These are phyloP conservation scores for Rosa lucieae DNA, from an alignment of 306 rosid species.

Conservation along the genomic window DNA sequence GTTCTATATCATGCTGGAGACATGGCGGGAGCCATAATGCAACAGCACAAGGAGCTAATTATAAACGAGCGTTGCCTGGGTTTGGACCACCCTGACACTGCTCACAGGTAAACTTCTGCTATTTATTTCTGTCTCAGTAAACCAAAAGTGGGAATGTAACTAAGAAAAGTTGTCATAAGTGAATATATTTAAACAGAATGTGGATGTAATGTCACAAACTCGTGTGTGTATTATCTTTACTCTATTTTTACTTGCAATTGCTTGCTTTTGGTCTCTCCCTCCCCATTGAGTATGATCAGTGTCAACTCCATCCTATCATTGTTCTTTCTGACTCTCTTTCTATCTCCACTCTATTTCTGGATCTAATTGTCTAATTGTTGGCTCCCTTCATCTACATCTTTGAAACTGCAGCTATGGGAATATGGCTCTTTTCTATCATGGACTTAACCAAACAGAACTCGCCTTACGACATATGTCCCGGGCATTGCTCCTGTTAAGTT, in stretches of 20 bases:
- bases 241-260: not conserved
- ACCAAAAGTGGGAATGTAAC: not conserved
- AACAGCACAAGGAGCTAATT: slow-evolving; percentile 93
- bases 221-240: not conserved
- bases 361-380: slow-evolving; percentile 22
- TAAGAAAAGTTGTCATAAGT: not conserved
- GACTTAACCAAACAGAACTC: slow-evolving; percentile 94
- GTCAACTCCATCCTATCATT: not conserved
- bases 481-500: slow-evolving; percentile 83
- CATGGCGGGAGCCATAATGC: slow-evolving; percentile 97
- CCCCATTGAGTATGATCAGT: not conserved
- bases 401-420: slow-evolving; percentile 81
- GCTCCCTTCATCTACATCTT: slow-evolving; percentile 21
- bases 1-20: slow-evolving; percentile 99
- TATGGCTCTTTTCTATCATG: slow-evolving; percentile 98
- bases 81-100: slow-evolving; percentile 98
- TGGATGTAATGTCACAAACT: not conserved
- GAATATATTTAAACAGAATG: not conserved
- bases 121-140: slow-evolving; percentile 15
- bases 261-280: not conserved
- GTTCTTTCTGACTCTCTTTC: not conserved
- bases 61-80: slow-evolving; percentile 97
- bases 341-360: not conserved
- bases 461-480: slow-evolving; percentile 97
- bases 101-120: slow-evolving; percentile 70